A percentile compares a stretch with the other conserved stretches of the same genome.
phyloP scores from a whole-genome alignment of 2,329 filamentous ascomycete genomes.

The Myriosclerotinia duriaeana region DNA sequence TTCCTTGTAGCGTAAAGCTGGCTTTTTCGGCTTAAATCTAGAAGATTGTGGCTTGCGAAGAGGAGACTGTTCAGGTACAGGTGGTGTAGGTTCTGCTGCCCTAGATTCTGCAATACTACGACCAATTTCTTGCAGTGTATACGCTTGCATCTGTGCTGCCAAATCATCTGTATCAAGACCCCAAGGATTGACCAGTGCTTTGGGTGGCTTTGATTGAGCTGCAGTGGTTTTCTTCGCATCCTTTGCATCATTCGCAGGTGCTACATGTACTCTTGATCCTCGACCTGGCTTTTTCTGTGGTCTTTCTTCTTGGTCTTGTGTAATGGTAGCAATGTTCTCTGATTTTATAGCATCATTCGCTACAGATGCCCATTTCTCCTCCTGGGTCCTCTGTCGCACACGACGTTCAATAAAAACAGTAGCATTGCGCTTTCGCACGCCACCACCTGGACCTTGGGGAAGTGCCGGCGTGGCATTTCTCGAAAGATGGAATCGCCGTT shows the following conservation, averaged over 20 bases:
- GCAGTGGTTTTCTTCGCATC: background rate
- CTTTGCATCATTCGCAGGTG: conserved; percentile 4
- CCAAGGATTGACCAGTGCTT: conserved; percentile 43
- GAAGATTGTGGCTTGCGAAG: conserved; percentile 30
- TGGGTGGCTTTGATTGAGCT: conserved; percentile 23
- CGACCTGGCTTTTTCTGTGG: conserved; percentile 37
- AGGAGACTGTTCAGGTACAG: conserved; percentile 21
- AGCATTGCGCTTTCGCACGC: conserved; percentile 40
- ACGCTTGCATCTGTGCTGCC: conserved; percentile 56
- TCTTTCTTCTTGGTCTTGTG: conserved; percentile 17
- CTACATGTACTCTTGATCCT: conserved; percentile 27
- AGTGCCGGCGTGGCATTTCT: conserved; percentile 42
- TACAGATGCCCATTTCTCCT: conserved; percentile 5
- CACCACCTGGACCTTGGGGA: background rate
- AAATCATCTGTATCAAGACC: conserved; percentile 45
- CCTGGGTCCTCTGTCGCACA: conserved; percentile 37
- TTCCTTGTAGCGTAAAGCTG: conserved; percentile 55
- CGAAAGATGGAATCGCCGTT: conserved; percentile 57
- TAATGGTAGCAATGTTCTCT: conserved; percentile 5
- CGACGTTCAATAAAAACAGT: conserved; percentile 58
- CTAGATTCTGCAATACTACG: conserved; percentile 34
- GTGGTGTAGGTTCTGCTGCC: conserved; percentile 24
- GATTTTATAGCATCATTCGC: conserved; percentile 8
- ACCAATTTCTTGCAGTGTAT: conserved; percentile 58
- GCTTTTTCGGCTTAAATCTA: conserved; percentile 57